Conservation (phyloP, 2,329 filamentous ascomycete genomes). For the Colletotrichum liaoningense region DNA sequence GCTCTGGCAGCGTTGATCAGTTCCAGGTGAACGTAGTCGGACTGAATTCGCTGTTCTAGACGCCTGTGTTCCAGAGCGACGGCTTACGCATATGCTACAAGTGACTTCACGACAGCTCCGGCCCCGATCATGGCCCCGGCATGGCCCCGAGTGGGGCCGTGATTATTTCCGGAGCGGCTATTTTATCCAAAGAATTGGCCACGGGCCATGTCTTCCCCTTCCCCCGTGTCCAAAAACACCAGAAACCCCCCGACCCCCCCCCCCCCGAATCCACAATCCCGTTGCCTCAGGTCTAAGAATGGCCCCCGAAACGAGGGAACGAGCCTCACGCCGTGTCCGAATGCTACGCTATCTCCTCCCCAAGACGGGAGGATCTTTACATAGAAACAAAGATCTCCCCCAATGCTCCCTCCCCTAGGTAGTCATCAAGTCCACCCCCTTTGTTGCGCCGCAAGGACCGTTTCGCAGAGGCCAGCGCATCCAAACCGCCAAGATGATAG, state of each 20-base stretch:
- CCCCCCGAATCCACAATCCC: not conserved
- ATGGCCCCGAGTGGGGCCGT: slow-evolving; percentile 15
- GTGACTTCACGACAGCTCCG: not conserved
- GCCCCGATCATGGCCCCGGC: no score
- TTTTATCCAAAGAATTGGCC: not conserved
- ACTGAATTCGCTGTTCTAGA: no score
- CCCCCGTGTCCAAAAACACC: not conserved
- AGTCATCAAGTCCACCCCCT: not conserved
- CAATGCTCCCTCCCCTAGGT: not conserved
- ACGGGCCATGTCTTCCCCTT: not conserved
- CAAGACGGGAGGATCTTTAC: slow-evolving; percentile 16
- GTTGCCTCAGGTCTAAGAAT: slow-evolving; percentile 11
- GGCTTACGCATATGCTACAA: not conserved
- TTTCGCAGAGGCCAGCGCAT: not conserved
- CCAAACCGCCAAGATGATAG: slow-evolving; percentile 22
- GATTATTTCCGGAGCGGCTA: not conserved
- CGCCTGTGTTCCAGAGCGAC: not conserved
- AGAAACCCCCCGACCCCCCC: not conserved
- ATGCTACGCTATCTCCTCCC: not conserved
- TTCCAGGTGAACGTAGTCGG: no score
- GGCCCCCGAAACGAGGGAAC: slow-evolving; percentile 18
- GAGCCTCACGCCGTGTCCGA: slow-evolving; percentile 7
- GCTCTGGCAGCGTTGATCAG: not conserved
- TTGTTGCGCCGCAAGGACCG: not conserved
- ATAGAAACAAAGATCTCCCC: slow-evolving; percentile 21